A percentile compares a stretch with the other conserved stretches of the same genome.
Conservation (phyloP, 1,284 basidiomycete species). For the Microbotryum silenes-acaulis region DNA sequence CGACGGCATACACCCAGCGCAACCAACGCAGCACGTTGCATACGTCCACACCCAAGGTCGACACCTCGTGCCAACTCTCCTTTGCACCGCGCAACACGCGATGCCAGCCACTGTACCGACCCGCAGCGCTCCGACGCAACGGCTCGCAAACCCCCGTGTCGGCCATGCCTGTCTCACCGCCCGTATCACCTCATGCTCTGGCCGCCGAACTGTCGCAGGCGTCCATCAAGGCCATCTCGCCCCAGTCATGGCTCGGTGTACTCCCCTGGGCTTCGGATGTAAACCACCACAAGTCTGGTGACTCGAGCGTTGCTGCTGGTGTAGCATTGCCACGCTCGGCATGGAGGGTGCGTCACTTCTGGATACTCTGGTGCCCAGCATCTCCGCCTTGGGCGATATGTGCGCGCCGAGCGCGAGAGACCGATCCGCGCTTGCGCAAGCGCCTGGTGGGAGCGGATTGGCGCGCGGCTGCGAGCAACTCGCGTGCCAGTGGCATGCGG, state of each 20-base stretch:
- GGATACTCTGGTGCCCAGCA: too few species aligned
- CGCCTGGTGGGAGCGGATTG: background rate
- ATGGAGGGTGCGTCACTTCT: too few species aligned
- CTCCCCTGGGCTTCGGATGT: background rate
- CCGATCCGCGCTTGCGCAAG: background rate
- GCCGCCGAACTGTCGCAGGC: background rate
- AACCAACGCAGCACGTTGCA: background rate
- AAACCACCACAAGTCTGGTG: background rate
- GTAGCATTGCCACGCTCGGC: too few species aligned
- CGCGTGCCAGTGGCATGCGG: background rate
- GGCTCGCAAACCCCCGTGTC: background rate
- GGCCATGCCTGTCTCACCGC: background rate
- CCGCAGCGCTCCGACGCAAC: background rate
- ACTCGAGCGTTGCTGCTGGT: too few species aligned
- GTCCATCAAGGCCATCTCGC: background rate
- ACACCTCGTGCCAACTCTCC: background rate
- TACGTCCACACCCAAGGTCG: background rate
- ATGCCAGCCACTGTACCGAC: slow-evolving; percentile 2
- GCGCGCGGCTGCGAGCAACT: background rate
- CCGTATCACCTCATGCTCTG: background rate
- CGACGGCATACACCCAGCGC: background rate
- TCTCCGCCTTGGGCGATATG: too few species aligned
- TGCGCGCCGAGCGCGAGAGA: too few species aligned
- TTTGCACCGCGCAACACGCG: background rate
- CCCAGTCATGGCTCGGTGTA: background rate